Base-by-base conservation (phyloP, 2,329 filamentous ascomycete genomes). In the Didymella lethalis region DNA sequence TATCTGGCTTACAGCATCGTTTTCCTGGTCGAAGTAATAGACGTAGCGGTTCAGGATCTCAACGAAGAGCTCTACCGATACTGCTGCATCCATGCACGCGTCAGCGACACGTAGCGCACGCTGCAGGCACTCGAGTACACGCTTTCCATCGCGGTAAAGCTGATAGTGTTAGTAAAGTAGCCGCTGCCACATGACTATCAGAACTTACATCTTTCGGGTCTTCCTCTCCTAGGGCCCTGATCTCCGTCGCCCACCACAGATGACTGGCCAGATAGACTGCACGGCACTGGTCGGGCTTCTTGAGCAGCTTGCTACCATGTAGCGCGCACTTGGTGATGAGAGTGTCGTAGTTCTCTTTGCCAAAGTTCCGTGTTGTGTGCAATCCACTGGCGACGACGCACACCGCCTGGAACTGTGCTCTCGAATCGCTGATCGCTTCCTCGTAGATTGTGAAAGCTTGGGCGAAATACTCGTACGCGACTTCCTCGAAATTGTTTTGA, bases 21-120 rank as follows among this genome's bases (percentile, higher is more conserved):
- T 99, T 75, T 97, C 92, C 78, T 99, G 94, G 78, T 99, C 95
- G 81, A 97, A 99, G 82, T 98, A 99, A 79, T 99, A 99, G 52
- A 98, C 93, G 76, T 99, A 99, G 78, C 95, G 88, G 78, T 99
- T 97, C 55, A 99, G 82, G 64, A 99, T 99, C 80, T 99, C 95
- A 57, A 99, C 94, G 79, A 99, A 99, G 48, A 99, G 85, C 79
- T 99, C 96, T 46, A 99, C 95, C 2, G 93, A 97, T 4, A 97
- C 93, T 7, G 93, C 92, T 7, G 93, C 95, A 78, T 99, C 96
- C 95, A 99, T 99, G 81, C 95, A 99, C 7, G 95, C 96, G 78
- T 99, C 95, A 2, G 95, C 96, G 28, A 99, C 96, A 34, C 96
- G 90, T 10, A 99, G 88, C 11, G 95, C 95, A 55, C 95, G 90